Evolutionary conservation across 352 stramenopile genomes (phyloP).

Genomic region (Pythium oligandrum): DNA sequence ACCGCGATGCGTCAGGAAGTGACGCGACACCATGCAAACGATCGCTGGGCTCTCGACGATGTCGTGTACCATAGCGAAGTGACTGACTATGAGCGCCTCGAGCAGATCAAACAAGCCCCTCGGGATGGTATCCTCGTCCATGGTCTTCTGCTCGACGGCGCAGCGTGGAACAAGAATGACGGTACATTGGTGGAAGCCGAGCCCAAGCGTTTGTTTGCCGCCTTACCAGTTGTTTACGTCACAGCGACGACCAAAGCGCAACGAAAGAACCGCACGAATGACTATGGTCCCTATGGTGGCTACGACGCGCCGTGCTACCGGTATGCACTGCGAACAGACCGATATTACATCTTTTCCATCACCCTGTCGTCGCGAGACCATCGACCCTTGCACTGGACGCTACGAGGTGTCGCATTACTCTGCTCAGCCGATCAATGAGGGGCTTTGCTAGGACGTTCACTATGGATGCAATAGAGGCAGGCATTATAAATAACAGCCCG

Average conservation of each 20-base stretch:
- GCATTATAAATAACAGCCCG: no score
- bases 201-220: slow-evolving; percentile 65
- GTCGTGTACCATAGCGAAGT: slow-evolving; percentile 79
- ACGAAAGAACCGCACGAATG: slow-evolving; percentile 66
- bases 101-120: slow-evolving; percentile 72
- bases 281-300: slow-evolving; percentile 71
- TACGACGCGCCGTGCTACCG: slow-evolving; percentile 79
- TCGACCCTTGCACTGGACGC: slow-evolving; percentile 69
- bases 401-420: slow-evolving; percentile 70
- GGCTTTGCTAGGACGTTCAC: no score
- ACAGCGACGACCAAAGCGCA: slow-evolving; percentile 70
- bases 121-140: slow-evolving; percentile 74
- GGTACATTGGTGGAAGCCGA: slow-evolving; percentile 75
- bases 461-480: no score
- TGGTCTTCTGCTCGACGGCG: slow-evolving; percentile 66
- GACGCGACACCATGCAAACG: slow-evolving; percentile 54
- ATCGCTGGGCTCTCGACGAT: slow-evolving; percentile 77
- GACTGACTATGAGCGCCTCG: slow-evolving; percentile 72
- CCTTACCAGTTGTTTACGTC: slow-evolving; percentile 74
- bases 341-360: slow-evolving; percentile 76
- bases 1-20: slow-evolving; percentile 77
- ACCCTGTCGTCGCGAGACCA: slow-evolving; percentile 70
- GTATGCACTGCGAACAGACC: slow-evolving; percentile 69
- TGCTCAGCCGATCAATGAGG: slow-evolving; percentile 49
- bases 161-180: slow-evolving; percentile 65